Conservation (phyloP, 306 rosid species). For the Cucumis melo region DNA sequence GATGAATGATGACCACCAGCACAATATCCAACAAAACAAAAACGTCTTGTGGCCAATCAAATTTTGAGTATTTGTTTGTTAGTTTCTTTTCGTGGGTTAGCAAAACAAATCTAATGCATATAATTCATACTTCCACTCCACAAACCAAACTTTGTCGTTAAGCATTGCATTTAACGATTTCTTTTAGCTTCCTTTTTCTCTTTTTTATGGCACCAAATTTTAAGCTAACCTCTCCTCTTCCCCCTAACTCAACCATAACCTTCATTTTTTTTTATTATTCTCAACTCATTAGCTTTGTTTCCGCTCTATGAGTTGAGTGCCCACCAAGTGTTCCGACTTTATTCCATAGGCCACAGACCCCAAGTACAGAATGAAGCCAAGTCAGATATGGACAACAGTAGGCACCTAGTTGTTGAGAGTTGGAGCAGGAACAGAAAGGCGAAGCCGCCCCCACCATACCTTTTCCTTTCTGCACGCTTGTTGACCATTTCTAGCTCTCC, state of each 20-base stretch:
- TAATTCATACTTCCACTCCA: neutral
- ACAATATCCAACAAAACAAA: neutral
- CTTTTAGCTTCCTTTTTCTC: neutral
- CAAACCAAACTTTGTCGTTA: constrained; percentile 2
- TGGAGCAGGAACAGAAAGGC: neutral
- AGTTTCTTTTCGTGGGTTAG: neutral
- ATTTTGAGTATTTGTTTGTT: neutral
- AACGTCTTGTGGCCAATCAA: neutral
- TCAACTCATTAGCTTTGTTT: neutral
- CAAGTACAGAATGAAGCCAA: neutral
- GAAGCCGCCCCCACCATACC: neutral
- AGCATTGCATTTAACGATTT: neutral
- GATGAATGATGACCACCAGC: neutral
- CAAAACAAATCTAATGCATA: neutral
- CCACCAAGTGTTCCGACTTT: neutral
- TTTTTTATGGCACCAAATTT: neutral
- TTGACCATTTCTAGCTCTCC: constrained; percentile 25
- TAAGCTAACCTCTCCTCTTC: neutral
- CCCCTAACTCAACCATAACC: neutral
- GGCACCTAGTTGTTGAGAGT: neutral
- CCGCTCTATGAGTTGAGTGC: neutral
- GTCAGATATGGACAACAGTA: neutral
- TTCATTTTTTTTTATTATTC: neutral
- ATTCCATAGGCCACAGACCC: neutral
- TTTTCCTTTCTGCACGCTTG: constrained; percentile 41